A percentile compares a stretch with the other conserved stretches of the same genome.
phyloP scores from a whole-genome alignment of 179 eudicot species.

The Camellia oleifera region DNA sequence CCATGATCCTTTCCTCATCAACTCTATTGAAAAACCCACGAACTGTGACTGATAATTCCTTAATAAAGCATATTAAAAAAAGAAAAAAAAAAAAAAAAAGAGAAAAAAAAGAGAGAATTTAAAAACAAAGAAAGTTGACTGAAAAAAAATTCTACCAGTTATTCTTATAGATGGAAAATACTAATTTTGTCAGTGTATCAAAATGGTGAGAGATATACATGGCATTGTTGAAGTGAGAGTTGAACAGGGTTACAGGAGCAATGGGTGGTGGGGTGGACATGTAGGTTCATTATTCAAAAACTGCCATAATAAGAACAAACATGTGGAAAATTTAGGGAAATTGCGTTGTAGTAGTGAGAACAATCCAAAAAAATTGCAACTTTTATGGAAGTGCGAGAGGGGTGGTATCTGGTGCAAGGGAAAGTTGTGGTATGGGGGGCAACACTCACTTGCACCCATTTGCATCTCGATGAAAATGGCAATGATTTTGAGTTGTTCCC shows the following conservation, averaged over 20 bases:
- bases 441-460: no score
- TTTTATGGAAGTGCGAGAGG: no score
- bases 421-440: no score
- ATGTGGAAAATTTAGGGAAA: neutral
- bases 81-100: no score
- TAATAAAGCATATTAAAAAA: neutral
- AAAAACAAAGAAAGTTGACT: neutral
- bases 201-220: neutral
- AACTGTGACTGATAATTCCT: conserved; percentile 3
- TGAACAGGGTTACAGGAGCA: neutral
- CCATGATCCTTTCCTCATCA: conserved; percentile 3
- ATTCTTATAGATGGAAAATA: neutral
- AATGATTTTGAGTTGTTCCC: no score
- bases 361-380: no score
- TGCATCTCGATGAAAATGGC: no score
- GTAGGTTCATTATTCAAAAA: neutral
- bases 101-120: neutral
- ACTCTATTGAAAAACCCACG: conserved; percentile 1
- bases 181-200: neutral
- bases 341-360: no score
- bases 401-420: no score
- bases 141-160: conserved; percentile 9
- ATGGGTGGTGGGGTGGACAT: conserved; percentile 6
- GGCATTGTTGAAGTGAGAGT: neutral
- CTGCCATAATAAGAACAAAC: neutral